Base-by-base conservation (phyloP, 2,329 filamentous ascomycete genomes). In the Karstenula rhodostoma region DNA sequence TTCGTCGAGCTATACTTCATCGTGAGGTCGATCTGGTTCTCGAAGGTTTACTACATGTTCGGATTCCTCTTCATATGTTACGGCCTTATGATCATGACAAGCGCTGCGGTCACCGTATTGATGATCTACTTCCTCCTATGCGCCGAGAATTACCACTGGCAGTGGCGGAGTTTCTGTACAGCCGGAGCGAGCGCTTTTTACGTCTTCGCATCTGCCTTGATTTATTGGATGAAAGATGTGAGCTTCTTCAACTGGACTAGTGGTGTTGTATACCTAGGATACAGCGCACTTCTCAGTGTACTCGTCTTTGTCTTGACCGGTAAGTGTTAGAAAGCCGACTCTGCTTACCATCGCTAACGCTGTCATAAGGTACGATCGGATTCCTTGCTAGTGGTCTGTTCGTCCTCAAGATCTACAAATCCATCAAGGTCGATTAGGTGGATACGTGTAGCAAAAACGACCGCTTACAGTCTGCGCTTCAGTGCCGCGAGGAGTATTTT, bases 11-110 rank as follows among this genome's bases (percentile, higher is more conserved):
- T 99, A 2, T 98, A 97, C 85, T 98, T 98, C 80, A 97, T 99
- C 83, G 96, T 99, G 92, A 96, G 90, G 81, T 96, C 92, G 27
- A 94, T 99, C 76, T 99, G 95, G 95, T 97, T 96, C 80, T 94
- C 90, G 83, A 93, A 95, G 80, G 95, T 99, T 67, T 99, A 99
- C 85, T 99, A 99, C 86, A 99, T 99, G 95, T 99, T 99, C 73
- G 95, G 95, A 23, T 99, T 99, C 85, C 83, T 99, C 37, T 99
- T 99, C 84, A 86, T 99, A 58, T 97, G 94, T 84, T 99, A 97
- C 74, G 94, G 92, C 12, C 86, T 99, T 52, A 97, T 99, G 93
- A 93, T 98, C 70, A 91, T 97, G 70, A 98, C 95, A 1, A 93
- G 91, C 60, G 94, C 94, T 0, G 90, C 94, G 0, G 94, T 96